Evolutionary conservation across 208 protist species (phyloP), one percentile per base, ranked within the genome.

Genomic region (Balamuthia mandrillaris): DNA sequence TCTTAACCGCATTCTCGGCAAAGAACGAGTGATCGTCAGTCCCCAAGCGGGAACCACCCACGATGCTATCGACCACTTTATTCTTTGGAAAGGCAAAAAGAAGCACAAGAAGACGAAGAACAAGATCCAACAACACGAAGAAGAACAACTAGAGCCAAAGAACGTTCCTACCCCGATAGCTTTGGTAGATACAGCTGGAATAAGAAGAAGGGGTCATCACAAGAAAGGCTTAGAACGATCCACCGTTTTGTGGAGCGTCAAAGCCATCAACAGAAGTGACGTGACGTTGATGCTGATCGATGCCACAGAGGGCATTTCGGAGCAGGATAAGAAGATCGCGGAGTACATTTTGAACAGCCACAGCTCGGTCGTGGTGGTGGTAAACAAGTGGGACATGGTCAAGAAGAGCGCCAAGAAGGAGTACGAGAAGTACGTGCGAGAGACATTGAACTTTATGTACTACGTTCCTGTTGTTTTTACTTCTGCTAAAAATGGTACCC

Each of bases 71-170:
- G 72, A 81, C 52, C 72, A 81, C 49, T 24, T 9, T 33, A 81
- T 81, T 27, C 35, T 81, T 24, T 81, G 72, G 72, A 81, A 61
- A 61, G 72, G 72, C 9, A 81, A 81, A 39, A 81, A 61, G 47
- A 3, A 29, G 7, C 2, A 31, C 6, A 56, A 61, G 49, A 12
- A 29, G 2, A 81, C 31, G 72, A 42, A 35, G 4, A 81, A 14
- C 29, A 24, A 29, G 14, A 24, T 24, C 60, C 60, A 75, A 9
- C 65, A 60, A 33, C 65, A 41, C 33, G 49, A 12, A 29, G 2
- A 81, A 61, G 72, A 42, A 35, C 7, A 81, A 14, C 29, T 14
- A 29, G 14, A 24, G 14, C 60, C 60, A 75, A 9, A 27, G 5
- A 33, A n/a, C n/a, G n/a, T n/a, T 37, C 16, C 33, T 24, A 56